Base-by-base conservation (phyloP, 139 green algal genomes). In the Parachlorella kessleri region DNA sequence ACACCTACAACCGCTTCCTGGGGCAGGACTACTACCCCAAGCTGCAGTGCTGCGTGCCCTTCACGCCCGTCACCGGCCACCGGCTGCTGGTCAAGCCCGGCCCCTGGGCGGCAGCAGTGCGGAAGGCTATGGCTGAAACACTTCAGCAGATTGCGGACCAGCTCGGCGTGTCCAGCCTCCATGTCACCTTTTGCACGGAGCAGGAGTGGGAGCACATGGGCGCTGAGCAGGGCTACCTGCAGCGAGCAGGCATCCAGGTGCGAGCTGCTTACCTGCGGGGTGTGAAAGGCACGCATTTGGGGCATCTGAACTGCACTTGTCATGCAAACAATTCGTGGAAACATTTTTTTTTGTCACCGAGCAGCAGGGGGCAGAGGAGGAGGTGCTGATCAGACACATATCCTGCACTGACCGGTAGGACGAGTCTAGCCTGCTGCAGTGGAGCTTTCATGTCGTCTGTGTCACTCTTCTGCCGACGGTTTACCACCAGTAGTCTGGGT, bases 21-120 rank as follows among this genome's bases (percentile, higher is more conserved):
- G 86, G 84, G 30, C 41, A 83, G 24, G 24, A 40, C 36, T 98
- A 98, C 84, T 98, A 98, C 66, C 95, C 95, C 4, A 98, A 98
- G 84, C 89, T 98, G 53, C 95, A 96, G 84, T 83, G 70, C 14
- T 95, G 90, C n/a, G 94, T 98, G 55, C 95, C 95, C 30, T 98
- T 98, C 88, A 95, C 93, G 0, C 95, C 95, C 18, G 95, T 93
- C 4, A 90, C 92, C 2, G 95, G 95, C 28, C 66, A 78, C 0
- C 83, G 90, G 30, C 71, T 96, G 26, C 84, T 96, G 9, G 69
- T 91, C 3, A 68, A 71, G 26, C 69, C 81, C 1, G 83, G 77
- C 1, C 14, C 67, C 32, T 23, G 80, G 24, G 55, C 24, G 28
- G 55, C 42, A 7, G 77, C 75, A 0, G 74, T 96, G 21, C 40